Evolutionary conservation across 768 basidiomycete genomes (phyloP).

Genomic region (Suillus brevipes): DNA sequence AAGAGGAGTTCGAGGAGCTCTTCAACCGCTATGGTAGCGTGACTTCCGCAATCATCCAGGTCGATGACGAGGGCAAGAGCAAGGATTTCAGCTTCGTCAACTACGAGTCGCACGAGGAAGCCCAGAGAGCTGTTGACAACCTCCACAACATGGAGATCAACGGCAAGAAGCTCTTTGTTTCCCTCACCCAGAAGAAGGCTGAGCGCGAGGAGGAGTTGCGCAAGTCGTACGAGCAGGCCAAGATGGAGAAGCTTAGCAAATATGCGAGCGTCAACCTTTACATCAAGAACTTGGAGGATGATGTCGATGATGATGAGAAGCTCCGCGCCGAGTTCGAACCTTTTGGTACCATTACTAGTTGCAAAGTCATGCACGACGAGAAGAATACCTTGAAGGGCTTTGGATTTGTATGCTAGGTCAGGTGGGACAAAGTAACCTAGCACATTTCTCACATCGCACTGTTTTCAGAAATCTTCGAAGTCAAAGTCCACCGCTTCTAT

Average conservation of each 20-base stretch:
- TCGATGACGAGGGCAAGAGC: slow-evolving; percentile 88
- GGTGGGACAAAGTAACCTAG: slow-evolving; percentile 1
- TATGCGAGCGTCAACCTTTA: slow-evolving; percentile 99
- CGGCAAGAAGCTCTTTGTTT: slow-evolving; percentile 90
- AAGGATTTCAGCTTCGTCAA: slow-evolving; percentile 99
- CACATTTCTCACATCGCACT: slow-evolving; percentile 9
- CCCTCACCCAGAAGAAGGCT: slow-evolving; percentile 96
- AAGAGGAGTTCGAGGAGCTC: slow-evolving; percentile 83
- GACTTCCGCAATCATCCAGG: slow-evolving; percentile 83
- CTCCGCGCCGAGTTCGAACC: slow-evolving; percentile 95
- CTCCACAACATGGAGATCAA: slow-evolving; percentile 84
- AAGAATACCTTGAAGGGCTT: slow-evolving; percentile 93
- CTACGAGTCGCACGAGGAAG: slow-evolving; percentile 90
- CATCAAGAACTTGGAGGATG: slow-evolving; percentile 99
- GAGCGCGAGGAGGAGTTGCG: slow-evolving; percentile 98
- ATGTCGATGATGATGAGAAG: slow-evolving; percentile 96
- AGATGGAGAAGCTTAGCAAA: slow-evolving; percentile 97
- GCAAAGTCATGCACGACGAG: slow-evolving; percentile 99
- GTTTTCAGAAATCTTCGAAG: slow-evolving; percentile 51
- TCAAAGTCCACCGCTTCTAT: slow-evolving; percentile 67
- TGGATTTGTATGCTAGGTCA: slow-evolving; percentile 96
- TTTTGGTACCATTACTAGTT: slow-evolving; percentile 96
- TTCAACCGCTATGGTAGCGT: slow-evolving; percentile 78
- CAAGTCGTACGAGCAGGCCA: slow-evolving; percentile 89
- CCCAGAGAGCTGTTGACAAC: slow-evolving; percentile 82